A percentile compares a stretch with the other conserved stretches of the same genome.
Conservation (phyloP, 2,329 filamentous ascomycete genomes). For the Diaporthe helianthi region DNA sequence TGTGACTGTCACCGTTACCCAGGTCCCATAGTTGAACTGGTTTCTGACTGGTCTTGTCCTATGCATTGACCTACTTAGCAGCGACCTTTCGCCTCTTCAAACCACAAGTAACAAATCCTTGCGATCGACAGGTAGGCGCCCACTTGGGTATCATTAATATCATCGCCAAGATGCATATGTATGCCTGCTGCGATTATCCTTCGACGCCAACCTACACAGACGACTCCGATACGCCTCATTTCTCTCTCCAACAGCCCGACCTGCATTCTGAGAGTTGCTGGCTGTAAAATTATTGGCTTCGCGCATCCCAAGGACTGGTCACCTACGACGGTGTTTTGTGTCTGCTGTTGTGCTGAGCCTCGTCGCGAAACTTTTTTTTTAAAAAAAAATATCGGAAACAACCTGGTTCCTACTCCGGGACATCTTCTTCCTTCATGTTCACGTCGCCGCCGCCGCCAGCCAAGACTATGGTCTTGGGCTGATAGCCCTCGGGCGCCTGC, state of each 20-base stretch:
- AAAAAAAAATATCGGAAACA: neutral
- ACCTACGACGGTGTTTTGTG: neutral
- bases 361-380: neutral
- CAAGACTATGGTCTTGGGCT: slow-evolving; percentile 71
- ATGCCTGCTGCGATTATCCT: neutral
- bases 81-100: neutral
- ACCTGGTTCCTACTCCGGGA: slow-evolving; percentile 12
- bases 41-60: neutral
- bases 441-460: slow-evolving; percentile 67
- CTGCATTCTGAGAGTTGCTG: neutral
- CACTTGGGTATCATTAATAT: slow-evolving; percentile 20
- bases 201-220: neutral
- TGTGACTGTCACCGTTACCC: neutral
- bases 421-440: slow-evolving; percentile 63
- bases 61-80: neutral
- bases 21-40: neutral
- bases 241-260: neutral
- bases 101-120: neutral
- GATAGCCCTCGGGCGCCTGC: slow-evolving; percentile 62
- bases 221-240: neutral
- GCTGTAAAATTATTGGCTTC: neutral
- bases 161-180: slow-evolving; percentile 8
- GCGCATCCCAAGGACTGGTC: neutral
- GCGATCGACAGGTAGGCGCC: neutral
- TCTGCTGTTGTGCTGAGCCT: neutral